A percentile compares a stretch with the other conserved stretches of the same genome.
Evolutionary conservation across 228 moss, liverwort and hornwort species (phyloP).

Genomic region (Sphagnum fallax): DNA sequence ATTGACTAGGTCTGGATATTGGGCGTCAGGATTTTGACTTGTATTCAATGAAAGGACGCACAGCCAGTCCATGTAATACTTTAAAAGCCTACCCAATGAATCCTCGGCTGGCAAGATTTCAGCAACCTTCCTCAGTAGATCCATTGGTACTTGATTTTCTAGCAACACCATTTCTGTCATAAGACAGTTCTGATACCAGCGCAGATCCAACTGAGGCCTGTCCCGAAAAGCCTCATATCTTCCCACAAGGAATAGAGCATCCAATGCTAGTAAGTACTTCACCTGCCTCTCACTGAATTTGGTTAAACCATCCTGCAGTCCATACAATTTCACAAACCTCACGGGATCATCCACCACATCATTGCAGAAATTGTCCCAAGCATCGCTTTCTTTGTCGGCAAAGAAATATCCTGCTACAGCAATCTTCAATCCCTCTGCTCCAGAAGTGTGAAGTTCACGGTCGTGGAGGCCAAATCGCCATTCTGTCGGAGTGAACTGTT

Average conservation of each 20-base stretch:
- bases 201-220: background rate
- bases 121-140: background rate
- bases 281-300: background rate
- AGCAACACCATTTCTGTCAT: background rate
- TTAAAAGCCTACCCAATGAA: background rate
- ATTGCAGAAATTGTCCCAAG: background rate
- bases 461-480: background rate
- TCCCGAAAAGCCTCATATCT: background rate
- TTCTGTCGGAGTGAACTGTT: background rate
- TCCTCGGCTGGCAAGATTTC: background rate
- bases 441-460: background rate
- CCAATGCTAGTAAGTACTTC: background rate
- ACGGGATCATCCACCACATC: background rate
- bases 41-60: background rate
- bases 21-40: background rate
- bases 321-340: background rate
- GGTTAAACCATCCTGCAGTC: background rate
- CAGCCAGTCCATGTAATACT: background rate
- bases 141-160: background rate
- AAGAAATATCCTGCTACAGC: background rate
- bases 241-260: background rate
- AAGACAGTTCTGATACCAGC: background rate
- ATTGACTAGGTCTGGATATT: background rate
- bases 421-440: background rate
- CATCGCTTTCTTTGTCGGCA: background rate